These are phyloP conservation scores for Furcasterigmium sp. DNA, from an alignment of 2,329 filamentous ascomycete species.

Conservation along the genomic window DNA sequence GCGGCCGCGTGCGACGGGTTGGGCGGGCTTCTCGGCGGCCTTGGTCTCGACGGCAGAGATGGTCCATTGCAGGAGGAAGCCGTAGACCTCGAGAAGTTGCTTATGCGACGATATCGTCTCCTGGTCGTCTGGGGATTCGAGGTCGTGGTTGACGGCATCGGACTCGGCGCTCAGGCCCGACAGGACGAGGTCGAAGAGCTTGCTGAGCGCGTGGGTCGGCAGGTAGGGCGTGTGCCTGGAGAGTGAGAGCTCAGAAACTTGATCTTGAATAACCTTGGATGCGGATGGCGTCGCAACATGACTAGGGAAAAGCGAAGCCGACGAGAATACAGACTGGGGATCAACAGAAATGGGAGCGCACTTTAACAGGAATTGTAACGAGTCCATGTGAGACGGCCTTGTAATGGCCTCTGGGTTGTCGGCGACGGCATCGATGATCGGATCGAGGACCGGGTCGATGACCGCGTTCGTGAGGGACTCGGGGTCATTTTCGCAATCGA, in stretches of 20 bases:
- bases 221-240: conserved; percentile 78
- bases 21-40: conserved; percentile 78
- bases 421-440: conserved; percentile 86
- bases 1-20: conserved; percentile 65
- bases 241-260: conserved; percentile 52
- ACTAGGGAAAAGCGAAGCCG: conserved; percentile 1
- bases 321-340: conserved; percentile 9
- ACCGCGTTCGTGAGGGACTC: conserved; percentile 73
- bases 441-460: conserved; percentile 82
- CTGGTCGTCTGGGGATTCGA: conserved; percentile 83
- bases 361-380: conserved; percentile 94
- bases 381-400: conserved; percentile 77
- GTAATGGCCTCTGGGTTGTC: conserved; percentile 87
- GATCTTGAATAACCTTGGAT: not conserved
- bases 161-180: conserved; percentile 82
- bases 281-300: conserved; percentile 1
- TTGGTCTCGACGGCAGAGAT: conserved; percentile 92
- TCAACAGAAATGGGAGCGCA: conserved; percentile 59
- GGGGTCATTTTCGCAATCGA: conserved; percentile 90
- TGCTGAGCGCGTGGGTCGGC: conserved; percentile 78
- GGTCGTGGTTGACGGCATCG: conserved; percentile 77
- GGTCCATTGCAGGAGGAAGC: conserved; percentile 91
- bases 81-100: conserved; percentile 86
- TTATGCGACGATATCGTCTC: conserved; percentile 84
- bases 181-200: conserved; percentile 85